Evolutionary conservation across 164 flowering plant species (phyloP), one percentile per base, ranked within the genome.

Genomic region (Tetracentron sinense): DNA sequence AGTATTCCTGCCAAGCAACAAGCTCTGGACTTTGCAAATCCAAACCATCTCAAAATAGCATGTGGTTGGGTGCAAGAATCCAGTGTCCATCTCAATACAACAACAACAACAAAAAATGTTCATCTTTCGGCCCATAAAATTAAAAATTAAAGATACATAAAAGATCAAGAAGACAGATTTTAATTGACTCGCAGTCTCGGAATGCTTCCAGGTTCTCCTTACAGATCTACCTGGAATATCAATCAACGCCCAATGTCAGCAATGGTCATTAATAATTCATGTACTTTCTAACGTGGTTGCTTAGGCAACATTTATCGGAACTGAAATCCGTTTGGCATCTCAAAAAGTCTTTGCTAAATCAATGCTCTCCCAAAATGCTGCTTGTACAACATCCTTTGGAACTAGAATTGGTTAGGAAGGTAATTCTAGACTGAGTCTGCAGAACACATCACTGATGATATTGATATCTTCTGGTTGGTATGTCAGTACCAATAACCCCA

Each of bases 401-500:
- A 15, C 7, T n/a, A n/a, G 28, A 38, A 33, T 35, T 7, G 14
- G n/a, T 38, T 48, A n/a, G 21, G 27, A 15, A 30, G 44, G 44
- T 12, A 50, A 8, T 19, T 15, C 22, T 33, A n/a, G n/a, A 53
- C n/a, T n/a, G n/a, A n/a, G n/a, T n/a, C n/a, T n/a, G n/a, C n/a
- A n/a, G 29, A 38, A 54, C 29, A 26, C 35, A n/a, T n/a, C 55
- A 23, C 25, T 6, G 21, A 44, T 28, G 48, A 56, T 28, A 7
- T 56, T 30, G 16, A 21, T 20, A 25, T 31, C 30, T 42, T 30
- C 31, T 11, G 29, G 44, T 33, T 46, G 29, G 20, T 21, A 21
- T 31, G 6, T 29, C n/a, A 1, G 26, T 23, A 11, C 50, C 60
- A 28, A 74, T 56, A 61, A 74, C 47, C 51, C 58, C 58, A 58